These are phyloP conservation scores for Tolypocladium ovalisporum DNA, from an alignment of 2,329 filamentous ascomycete species.

Conservation along the genomic window DNA sequence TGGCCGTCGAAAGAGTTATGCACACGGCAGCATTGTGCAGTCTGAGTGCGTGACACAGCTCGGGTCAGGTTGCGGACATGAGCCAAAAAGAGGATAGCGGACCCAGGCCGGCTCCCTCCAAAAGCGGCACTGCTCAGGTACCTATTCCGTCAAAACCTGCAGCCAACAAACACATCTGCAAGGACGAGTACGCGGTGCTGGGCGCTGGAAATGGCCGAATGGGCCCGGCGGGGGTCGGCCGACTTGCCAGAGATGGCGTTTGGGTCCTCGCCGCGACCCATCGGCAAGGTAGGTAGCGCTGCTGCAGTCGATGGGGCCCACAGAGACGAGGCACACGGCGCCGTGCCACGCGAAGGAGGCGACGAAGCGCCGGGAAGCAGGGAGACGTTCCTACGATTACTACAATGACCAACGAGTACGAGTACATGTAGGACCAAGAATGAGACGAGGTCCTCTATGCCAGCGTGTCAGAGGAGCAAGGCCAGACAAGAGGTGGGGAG, in stretches of 20 bases:
- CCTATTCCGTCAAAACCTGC: too few relatives aligned
- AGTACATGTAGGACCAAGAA: not conserved
- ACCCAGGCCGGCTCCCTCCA: too few relatives aligned
- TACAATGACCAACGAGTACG: not conserved
- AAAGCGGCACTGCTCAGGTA: too few relatives aligned
- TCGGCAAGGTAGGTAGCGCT: not conserved
- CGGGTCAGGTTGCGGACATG: too few relatives aligned
- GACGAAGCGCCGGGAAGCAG: not conserved
- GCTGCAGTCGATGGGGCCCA: not conserved
- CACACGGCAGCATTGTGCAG: too few relatives aligned
- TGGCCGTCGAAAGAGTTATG: too few relatives aligned
- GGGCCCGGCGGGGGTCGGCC: not conserved
- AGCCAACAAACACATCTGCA: too few relatives aligned
- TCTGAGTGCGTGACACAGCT: too few relatives aligned
- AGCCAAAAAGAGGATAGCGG: too few relatives aligned
- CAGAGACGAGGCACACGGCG: not conserved
- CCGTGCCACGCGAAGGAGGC: not conserved
- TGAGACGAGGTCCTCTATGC: not conserved
- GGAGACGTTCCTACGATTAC: not conserved
- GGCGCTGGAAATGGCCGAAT: not conserved
- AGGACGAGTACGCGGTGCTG: not conserved
- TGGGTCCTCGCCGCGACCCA: not conserved
- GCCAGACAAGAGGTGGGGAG: not conserved
- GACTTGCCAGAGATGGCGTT: not conserved
- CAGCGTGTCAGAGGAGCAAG: not conserved